Evolutionary conservation across 1,139 yeast species (phyloP).

Genomic region (Lodderomyces orthopsilosis): DNA sequence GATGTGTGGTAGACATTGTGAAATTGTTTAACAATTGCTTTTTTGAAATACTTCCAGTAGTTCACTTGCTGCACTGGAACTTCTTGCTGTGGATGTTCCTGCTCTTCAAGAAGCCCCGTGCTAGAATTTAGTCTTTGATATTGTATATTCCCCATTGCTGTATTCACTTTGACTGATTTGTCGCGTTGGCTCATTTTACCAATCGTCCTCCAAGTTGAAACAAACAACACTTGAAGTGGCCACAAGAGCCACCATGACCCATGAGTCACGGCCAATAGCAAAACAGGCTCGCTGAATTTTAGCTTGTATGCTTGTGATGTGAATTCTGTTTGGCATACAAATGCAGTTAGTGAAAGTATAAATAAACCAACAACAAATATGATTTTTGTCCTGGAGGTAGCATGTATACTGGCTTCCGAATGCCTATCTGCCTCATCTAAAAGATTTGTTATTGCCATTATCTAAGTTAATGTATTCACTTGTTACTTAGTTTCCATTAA

Average conservation of each 20-base stretch:
- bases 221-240: constrained; percentile 63
- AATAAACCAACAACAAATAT: constrained; percentile 57
- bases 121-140: constrained; percentile 28
- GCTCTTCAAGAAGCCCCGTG: constrained; percentile 28
- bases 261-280: constrained; percentile 68
- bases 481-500: no score
- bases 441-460: constrained; percentile 19
- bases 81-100: constrained; percentile 10
- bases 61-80: constrained; percentile 18
- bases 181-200: constrained; percentile 18
- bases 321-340: constrained; percentile 77
- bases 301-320: constrained; percentile 67
- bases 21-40: constrained; percentile 45
- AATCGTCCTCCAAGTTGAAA: constrained; percentile 46
- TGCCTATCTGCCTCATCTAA: constrained; percentile 11
- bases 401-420: constrained; percentile 11
- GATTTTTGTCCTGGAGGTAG: constrained; percentile 37
- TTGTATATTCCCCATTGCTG: constrained; percentile 13
- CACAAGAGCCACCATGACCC: constrained; percentile 76
- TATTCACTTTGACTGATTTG: constrained; percentile 1
- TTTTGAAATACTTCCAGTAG: constrained; percentile 35
- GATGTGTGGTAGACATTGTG: constrained; percentile 53
- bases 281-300: constrained; percentile 67
- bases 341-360: constrained; percentile 56
- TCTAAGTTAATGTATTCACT: background rate